Conservation (phyloP, 73 alveolate genomes). For the Stentor coeruleus region DNA sequence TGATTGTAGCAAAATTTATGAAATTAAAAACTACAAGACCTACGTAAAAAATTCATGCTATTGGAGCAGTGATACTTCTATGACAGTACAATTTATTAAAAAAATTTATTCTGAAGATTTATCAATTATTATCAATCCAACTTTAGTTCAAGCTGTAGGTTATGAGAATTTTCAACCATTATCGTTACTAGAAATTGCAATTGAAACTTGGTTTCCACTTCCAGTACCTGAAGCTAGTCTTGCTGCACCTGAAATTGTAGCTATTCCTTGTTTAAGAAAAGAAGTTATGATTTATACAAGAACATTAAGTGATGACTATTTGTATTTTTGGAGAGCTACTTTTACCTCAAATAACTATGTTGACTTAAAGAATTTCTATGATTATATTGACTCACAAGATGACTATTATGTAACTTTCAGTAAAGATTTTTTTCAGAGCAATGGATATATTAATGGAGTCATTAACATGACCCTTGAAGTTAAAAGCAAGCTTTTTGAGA, state of each 20-base stretch:
- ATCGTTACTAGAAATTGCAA: not conserved
- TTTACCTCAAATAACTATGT: not conserved
- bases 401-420: not conserved
- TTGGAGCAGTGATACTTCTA: not conserved
- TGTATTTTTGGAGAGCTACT: not conserved
- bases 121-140: too few species aligned
- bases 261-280: not conserved
- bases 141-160: not conserved
- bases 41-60: not conserved
- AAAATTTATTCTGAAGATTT: not conserved
- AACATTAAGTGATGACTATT: not conserved
- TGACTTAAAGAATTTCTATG: not conserved
- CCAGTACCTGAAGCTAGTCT: not conserved
- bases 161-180: too few species aligned
- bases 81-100: not conserved
- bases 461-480: not conserved
- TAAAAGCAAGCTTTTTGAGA: not conserved
- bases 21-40: not conserved
- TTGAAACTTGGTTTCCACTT: not conserved
- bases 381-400: not conserved
- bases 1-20: not conserved
- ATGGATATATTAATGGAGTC: not conserved
- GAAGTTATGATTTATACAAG: not conserved
- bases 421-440: too few species aligned
- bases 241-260: not conserved